Percentiles rank a stretch among this genome's conserved stretches.
Evolutionary conservation across 805 yeast genomes (phyloP).

Genomic region (Candida lessepsii): DNA sequence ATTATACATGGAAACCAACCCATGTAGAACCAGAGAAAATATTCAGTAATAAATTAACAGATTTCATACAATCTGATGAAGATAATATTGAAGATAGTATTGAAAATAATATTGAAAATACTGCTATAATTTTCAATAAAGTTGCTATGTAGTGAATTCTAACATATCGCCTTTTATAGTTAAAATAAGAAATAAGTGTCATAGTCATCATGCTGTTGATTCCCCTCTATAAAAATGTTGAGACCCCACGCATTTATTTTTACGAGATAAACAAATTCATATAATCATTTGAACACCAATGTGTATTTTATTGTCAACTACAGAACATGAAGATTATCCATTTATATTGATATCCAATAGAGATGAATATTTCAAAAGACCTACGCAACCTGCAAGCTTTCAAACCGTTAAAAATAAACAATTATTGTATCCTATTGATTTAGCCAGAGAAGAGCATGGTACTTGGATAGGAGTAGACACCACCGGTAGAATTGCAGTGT

Average conservation of each 20-base stretch:
- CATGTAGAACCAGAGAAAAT: background rate
- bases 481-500: constrained; percentile 61
- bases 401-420: constrained; percentile 30
- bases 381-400: constrained; percentile 59
- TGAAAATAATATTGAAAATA: too few species aligned
- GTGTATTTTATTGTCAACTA: constrained; percentile 78
- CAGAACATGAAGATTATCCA: constrained; percentile 70
- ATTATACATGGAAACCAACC: constrained; percentile 4
- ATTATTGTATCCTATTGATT: constrained; percentile 69
- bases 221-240: constrained; percentile 3
- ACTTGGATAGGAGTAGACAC: constrained; percentile 85
- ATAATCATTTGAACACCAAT: constrained; percentile 21
- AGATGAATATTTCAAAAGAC: constrained; percentile 78
- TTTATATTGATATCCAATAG: constrained; percentile 77
- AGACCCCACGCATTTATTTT: constrained; percentile 4
- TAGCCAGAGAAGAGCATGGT: constrained; percentile 73
- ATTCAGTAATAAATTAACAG: too few species aligned
- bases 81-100: too few species aligned
- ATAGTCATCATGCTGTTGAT: too few species aligned
- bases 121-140: too few species aligned
- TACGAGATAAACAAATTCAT: background rate
- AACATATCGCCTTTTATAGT: too few species aligned
- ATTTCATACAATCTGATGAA: too few species aligned
- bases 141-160: too few species aligned
- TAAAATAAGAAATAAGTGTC: too few species aligned